phyloP scores from a whole-genome alignment of 1,284 basidiomycete genomes.

The Marasmius fiardii region DNA sequence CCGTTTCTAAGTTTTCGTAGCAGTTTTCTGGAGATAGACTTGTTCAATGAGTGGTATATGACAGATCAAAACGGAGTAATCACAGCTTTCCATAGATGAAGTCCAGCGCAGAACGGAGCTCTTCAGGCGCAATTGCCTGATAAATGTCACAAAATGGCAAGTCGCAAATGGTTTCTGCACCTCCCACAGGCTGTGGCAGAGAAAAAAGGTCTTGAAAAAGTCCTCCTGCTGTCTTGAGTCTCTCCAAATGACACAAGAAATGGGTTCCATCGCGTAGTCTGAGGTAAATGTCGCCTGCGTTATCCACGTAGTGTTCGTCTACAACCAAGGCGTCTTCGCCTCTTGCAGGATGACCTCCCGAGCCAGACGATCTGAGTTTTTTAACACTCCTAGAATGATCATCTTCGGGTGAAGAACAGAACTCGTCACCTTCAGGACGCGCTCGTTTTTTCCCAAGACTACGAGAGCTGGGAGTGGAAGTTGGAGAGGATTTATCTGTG shows the following conservation, averaged over 20 bases:
- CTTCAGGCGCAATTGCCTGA: conserved; percentile 10
- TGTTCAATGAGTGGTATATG: not conserved
- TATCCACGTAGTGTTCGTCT: conserved; percentile 18
- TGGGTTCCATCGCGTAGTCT: conserved; percentile 15
- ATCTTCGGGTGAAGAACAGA: not conserved
- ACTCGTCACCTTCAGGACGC: not conserved
- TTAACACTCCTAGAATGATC: conserved; percentile 1
- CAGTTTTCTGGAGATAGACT: not conserved
- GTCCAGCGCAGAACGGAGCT: conserved; percentile 17
- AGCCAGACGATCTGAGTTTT: not conserved
- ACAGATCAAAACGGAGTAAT: conserved; percentile 2
- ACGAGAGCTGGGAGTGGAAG: not conserved
- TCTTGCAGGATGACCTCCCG: not conserved
- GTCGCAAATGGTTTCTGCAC: conserved; percentile 12
- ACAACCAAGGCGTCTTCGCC: conserved; percentile 3
- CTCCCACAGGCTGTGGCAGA: conserved; percentile 12
- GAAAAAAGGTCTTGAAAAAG: conserved; percentile 19
- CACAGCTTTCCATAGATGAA: conserved; percentile 20
- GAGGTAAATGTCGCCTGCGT: conserved; percentile 23
- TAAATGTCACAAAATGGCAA: conserved; percentile 15
- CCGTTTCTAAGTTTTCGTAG: not conserved
- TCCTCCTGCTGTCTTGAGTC: conserved; percentile 15
- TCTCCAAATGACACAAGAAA: conserved; percentile 21
- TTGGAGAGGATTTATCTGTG: not conserved
- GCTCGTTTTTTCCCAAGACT: not conserved